These are phyloP conservation scores for Sistotremastrum suecicum DNA, from an alignment of 768 basidiomycete species.

Conservation along the genomic window DNA sequence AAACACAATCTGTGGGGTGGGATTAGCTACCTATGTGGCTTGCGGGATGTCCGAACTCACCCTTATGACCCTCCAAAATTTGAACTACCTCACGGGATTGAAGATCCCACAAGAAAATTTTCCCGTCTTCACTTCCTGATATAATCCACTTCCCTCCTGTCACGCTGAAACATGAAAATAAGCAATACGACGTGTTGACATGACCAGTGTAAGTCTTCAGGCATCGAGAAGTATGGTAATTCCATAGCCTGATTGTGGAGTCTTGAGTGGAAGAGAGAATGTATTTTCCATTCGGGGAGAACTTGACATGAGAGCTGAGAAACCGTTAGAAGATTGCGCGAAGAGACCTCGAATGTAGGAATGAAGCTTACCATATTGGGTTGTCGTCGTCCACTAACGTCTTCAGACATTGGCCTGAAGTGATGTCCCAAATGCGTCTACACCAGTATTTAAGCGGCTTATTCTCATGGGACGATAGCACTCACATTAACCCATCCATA, in stretches of 20 bases:
- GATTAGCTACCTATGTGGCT: conserved; percentile 9
- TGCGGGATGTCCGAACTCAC: conserved; percentile 20
- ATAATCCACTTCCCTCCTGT: conserved; percentile 56
- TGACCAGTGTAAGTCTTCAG: conserved; percentile 90
- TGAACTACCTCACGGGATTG: conserved; percentile 69
- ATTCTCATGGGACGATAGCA: conserved; percentile 2
- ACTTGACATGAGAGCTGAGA: conserved; percentile 68
- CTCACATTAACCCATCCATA: conserved; percentile 95
- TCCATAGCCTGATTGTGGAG: conserved; percentile 89
- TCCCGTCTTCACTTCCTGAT: conserved; percentile 83
- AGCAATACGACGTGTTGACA: conserved; percentile 71
- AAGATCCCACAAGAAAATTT: conserved; percentile 81
- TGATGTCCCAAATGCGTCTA: conserved; percentile 95
- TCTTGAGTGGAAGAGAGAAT: conserved; percentile 88
- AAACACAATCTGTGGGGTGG: conserved; percentile 37
- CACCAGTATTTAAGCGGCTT: neutral
- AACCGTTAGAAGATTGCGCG: neutral
- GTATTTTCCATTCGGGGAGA: conserved; percentile 86
- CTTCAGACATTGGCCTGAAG: conserved; percentile 95
- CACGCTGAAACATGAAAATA: conserved; percentile 51
- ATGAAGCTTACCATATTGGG: conserved; percentile 58
- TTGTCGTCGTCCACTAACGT: conserved; percentile 95
- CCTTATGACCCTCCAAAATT: conserved; percentile 66
- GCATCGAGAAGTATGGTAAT: conserved; percentile 79
- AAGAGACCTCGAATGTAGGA: neutral